Evolutionary conservation across 2,329 filamentous ascomycete genomes (phyloP), one percentile per base, ranked within the genome.

Genomic region (Diaporthe humulicola): DNA sequence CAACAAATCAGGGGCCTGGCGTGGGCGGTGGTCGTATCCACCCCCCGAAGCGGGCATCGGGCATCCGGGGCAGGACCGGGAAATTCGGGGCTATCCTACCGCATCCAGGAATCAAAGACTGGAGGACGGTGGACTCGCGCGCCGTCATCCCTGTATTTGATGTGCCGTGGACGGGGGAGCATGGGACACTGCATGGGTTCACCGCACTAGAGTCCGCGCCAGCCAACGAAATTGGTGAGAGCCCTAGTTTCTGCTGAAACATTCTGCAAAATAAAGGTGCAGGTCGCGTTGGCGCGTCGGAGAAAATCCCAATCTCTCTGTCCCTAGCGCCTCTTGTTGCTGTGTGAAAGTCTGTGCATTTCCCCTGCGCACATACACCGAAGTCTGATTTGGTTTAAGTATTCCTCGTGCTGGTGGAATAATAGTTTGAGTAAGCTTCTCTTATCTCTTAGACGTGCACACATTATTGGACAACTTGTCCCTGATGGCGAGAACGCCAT

Each of bases 281-380:
- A 52, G 22, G 6, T 67, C 45, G 22, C 42, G 30, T 52, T 52
- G 45, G 28, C 61, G 61, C 61, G 61, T 67, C 61, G 61, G 61
- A 67, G 61, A 67, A 52, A 67, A 67, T 67, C 61, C 30, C 50
- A 50, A 67, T 67, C n/a, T 67, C 45, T 45, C 45, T 52, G 10
- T 52, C 30, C 45, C 45, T 52, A 67, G 61, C 22, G 61, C 14
- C 14, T 15, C 45, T 28, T 50, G 30, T 52, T n/a, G n/a, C n/a
- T n/a, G n/a, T n/a, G n/a, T n/a, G 45, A 38, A 45, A 50, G 30
- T 67, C 22, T 28, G 19, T 28, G 30, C 22, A 17, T 28, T 52
- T 6, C 8, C 28, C 30, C 30, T n/a, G 61, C 42, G 22, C 61
- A 25, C 8, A 36, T 30, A 33, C 61, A 50, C 17, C n/a, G 19